phyloP scores from a whole-genome alignment of 805 yeast genomes.

The Kregervanrija delftensis region DNA sequence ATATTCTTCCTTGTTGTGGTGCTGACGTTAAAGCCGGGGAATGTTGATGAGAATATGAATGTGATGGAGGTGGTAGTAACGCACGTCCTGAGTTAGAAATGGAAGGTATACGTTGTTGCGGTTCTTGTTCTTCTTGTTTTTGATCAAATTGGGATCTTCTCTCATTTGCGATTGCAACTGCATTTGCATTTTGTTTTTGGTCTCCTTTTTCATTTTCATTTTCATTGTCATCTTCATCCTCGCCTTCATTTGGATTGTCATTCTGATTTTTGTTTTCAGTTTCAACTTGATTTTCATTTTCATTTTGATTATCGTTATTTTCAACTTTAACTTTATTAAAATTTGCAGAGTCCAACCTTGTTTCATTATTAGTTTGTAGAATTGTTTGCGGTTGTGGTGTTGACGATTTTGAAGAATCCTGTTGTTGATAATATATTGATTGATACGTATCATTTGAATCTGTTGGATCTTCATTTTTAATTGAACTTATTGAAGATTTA shows the following conservation, averaged over 20 bases:
- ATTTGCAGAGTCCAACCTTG: background rate
- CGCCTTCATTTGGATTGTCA: background rate
- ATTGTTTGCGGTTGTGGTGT: background rate
- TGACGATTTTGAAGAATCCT: too few species aligned
- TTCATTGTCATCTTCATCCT: background rate
- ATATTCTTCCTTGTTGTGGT: slow-evolving; percentile 4
- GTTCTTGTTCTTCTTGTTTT: background rate
- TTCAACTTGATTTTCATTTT: background rate
- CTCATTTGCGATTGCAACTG: background rate
- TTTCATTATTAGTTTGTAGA: background rate
- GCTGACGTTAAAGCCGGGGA: background rate
- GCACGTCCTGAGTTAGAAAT: too few species aligned
- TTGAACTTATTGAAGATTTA: too few species aligned
- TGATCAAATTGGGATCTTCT: background rate
- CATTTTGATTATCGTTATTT: background rate
- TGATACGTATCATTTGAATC: too few species aligned
- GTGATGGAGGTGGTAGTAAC: slow-evolving; percentile 6
- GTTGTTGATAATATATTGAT: too few species aligned
- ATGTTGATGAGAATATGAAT: slow-evolving; percentile 2
- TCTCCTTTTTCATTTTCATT: background rate
- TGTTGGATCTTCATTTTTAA: too few species aligned
- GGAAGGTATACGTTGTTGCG: too few species aligned
- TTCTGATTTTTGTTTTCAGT: background rate
- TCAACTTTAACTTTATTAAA: background rate
- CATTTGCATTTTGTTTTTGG: background rate